Conservation (phyloP, 2,329 filamentous ascomycete species). For the Aplosporella prunicola region DNA sequence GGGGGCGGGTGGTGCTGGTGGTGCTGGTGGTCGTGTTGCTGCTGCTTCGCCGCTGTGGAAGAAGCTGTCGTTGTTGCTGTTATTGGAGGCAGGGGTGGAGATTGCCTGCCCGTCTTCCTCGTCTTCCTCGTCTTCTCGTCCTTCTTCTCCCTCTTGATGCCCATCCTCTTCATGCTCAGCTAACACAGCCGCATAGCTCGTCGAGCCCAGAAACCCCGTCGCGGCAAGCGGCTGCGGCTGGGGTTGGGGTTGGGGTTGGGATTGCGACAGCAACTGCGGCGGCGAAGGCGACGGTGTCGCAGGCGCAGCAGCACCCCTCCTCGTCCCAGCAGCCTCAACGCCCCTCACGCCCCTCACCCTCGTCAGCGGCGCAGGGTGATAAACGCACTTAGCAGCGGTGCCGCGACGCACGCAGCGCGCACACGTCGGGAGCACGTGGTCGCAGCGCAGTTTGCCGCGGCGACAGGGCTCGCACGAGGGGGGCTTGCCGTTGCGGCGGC, state of each 20-base stretch:
- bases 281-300: constrained; percentile 1
- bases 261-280: not conserved
- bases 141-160: too few relatives aligned
- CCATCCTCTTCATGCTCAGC: too few relatives aligned
- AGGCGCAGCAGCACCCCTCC: not conserved
- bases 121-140: constrained; percentile 9
- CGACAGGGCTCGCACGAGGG: constrained; percentile 30
- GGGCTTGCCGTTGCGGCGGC: constrained; percentile 28
- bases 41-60: too few relatives aligned
- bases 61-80: not conserved
- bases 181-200: constrained; percentile 4
- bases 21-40: too few relatives aligned
- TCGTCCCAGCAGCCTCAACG: not conserved
- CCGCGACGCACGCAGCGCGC: constrained; percentile 23
- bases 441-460: constrained; percentile 12
- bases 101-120: constrained; percentile 2
- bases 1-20: constrained; percentile 1
- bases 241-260: not conserved
- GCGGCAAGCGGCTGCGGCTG: constrained; percentile 1
- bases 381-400: constrained; percentile 23
- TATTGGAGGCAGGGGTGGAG: not conserved
- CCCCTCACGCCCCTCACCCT: not conserved
- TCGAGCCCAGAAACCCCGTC: constrained; percentile 7
- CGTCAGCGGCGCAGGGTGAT: constrained; percentile 28
- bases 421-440: constrained; percentile 27